Evolutionary conservation across 768 basidiomycete genomes (phyloP).

Genomic region (Podaxis pistillaris): DNA sequence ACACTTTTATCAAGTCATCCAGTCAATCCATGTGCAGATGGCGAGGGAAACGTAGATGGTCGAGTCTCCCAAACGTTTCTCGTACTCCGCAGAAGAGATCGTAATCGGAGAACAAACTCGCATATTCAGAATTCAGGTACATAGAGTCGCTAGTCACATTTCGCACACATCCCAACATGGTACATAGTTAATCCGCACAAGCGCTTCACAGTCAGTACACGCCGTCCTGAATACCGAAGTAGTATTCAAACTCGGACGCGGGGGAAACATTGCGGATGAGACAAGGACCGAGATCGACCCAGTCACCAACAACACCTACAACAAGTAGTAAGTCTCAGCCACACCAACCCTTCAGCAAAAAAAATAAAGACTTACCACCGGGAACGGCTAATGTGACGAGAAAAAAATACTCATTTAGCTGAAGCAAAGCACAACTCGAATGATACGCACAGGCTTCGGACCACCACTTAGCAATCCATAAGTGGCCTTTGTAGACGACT

Average conservation of each 20-base stretch:
- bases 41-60: no score
- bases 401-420: background rate
- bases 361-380: constrained; percentile 23
- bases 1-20: no score
- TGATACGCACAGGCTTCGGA: constrained; percentile 32
- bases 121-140: background rate
- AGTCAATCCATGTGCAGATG: no score
- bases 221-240: background rate
- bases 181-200: background rate
- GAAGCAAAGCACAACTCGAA: background rate
- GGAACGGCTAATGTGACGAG: constrained; percentile 23
- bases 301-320: constrained; percentile 29
- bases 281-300: constrained; percentile 34
- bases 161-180: background rate
- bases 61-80: no score
- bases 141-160: background rate
- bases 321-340: background rate
- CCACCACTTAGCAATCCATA: constrained; percentile 55
- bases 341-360: background rate
- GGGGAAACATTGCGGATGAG: background rate
- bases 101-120: no score
- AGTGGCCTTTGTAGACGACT: constrained; percentile 38
- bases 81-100: no score
- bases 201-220: background rate
- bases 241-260: background rate